Base-by-base conservation (phyloP, 1,284 basidiomycete species). In the Agaricales sp. region DNA sequence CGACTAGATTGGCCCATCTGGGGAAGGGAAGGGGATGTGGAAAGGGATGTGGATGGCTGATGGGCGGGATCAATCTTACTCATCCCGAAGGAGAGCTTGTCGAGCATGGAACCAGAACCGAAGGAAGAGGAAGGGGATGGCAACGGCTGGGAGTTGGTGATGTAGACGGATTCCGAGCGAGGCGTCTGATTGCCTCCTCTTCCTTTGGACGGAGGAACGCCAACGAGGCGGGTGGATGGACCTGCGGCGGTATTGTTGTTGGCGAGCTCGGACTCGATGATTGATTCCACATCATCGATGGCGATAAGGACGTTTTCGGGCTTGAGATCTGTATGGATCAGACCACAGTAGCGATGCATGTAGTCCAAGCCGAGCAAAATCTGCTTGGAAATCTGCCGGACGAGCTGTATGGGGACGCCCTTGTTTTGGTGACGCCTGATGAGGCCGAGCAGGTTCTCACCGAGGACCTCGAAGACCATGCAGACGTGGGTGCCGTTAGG, bases 401-500 rank as follows among this genome's bases (percentile, higher is more conserved):
- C 93, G 58, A 99, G 77, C 53, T 78, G 84, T 70, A 93, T 89
- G 2, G 96, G 94, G 1, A 99, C 93, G 54, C 96, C 95, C 58
- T 92, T 90, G 66, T 87, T 87, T 68, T 89, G 85, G 69, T 97
- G 92, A 18, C 95, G 82, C 68, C 96, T 97, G 77, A 98, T 97
- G 58, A 99, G 78, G 2, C 94, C 94, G 1, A 99, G 79, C n/a
- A 99, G 71, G 63, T 97, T 98, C 70, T 99, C 96, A 51, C 96
- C 95, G 8, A 99, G 78, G 26, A 99, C 96, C 67, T 99, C 95
- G 62, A 98, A 98, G 14, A 99, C 95, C 95, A 99, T 99, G 77
- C 96, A 99, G 55, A 99, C 90, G 67, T 99, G 95, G 16, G 82
- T 87, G 45, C 95, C 95, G 64, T 99, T 97, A 13, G 94, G 94